phyloP scores from a whole-genome alignment of 1,139 yeast genomes.

The Hemisphaericaspora lyxosophila region DNA sequence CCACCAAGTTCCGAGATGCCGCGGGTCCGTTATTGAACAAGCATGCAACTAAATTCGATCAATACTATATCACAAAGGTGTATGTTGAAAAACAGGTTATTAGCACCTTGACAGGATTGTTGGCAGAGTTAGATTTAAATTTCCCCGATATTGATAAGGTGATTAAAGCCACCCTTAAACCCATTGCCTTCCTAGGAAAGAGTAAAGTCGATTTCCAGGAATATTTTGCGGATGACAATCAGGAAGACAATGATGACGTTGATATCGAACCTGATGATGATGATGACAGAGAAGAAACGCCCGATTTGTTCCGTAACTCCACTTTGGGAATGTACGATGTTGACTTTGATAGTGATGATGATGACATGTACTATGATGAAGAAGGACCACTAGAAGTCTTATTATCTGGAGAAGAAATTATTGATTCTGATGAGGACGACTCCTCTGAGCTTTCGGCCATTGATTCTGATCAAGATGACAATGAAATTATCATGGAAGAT shows the following conservation, averaged over 20 bases:
- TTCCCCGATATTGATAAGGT: slow-evolving; percentile 65
- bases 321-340: slow-evolving; percentile 94
- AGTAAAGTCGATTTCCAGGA: slow-evolving; percentile 60
- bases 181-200: slow-evolving; percentile 62
- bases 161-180: slow-evolving; percentile 56
- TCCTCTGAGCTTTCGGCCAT: slow-evolving; percentile 28
- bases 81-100: slow-evolving; percentile 70
- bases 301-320: slow-evolving; percentile 82
- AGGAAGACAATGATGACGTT: slow-evolving; percentile 52
- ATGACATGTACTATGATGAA: slow-evolving; percentile 16
- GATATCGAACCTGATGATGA: slow-evolving; percentile 54
- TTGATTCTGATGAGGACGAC: slow-evolving; percentile 21
- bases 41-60: slow-evolving; percentile 54
- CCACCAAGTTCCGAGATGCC: slow-evolving; percentile 42
- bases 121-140: slow-evolving; percentile 69
- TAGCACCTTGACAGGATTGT: slow-evolving; percentile 50
- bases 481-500: slow-evolving; percentile 22
- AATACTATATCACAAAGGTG: slow-evolving; percentile 58
- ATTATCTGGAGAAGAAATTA: slow-evolving; percentile 35
- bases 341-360: slow-evolving; percentile 66
- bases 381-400: slow-evolving; percentile 36
- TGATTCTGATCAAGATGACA: slow-evolving; percentile 27
- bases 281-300: slow-evolving; percentile 75
- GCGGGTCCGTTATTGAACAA: slow-evolving; percentile 48
- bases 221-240: slow-evolving; percentile 50